Conservation (phyloP, 352 stramenopile genomes). For the Phytophthora palmivora region DNA sequence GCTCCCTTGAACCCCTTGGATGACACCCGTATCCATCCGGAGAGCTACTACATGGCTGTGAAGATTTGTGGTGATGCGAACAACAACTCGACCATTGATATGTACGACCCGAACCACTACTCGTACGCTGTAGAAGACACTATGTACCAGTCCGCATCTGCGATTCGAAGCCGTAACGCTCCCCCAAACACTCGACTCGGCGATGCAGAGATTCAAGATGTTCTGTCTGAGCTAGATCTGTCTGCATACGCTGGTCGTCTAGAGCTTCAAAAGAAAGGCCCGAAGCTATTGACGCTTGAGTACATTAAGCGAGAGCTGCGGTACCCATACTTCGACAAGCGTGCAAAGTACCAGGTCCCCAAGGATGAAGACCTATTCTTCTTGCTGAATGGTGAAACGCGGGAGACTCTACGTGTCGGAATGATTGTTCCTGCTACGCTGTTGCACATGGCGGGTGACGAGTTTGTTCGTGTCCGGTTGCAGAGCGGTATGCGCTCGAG, state of each 20-base stretch:
- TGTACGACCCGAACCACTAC: constrained; percentile 92
- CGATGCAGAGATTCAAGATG: constrained; percentile 88
- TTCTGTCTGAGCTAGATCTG: constrained; percentile 87
- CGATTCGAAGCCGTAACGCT: constrained; percentile 75
- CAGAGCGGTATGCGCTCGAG: constrained; percentile 87
- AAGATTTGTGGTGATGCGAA: constrained; percentile 92
- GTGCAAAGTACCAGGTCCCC: constrained; percentile 84
- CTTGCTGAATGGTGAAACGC: constrained; percentile 85
- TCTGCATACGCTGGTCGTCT: constrained; percentile 85
- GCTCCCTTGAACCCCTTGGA: constrained; percentile 86
- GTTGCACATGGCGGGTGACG: constrained; percentile 82
- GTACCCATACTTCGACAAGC: constrained; percentile 91
- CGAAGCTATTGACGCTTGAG: constrained; percentile 86
- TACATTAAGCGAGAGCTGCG: constrained; percentile 91
- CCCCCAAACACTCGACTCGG: constrained; percentile 61
- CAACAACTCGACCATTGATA: constrained; percentile 92
- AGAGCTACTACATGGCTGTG: constrained; percentile 93
- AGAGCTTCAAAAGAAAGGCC: constrained; percentile 91
- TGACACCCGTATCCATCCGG: constrained; percentile 88
- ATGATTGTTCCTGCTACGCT: constrained; percentile 91
- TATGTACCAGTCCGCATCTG: constrained; percentile 90
- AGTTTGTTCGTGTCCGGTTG: constrained; percentile 86
- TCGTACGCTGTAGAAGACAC: constrained; percentile 92
- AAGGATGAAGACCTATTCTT: constrained; percentile 90
- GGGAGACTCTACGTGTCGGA: constrained; percentile 77